These are phyloP conservation scores for Bipolaris oryzae DNA, from an alignment of 2,329 filamentous ascomycete genomes.

Conservation along the genomic window DNA sequence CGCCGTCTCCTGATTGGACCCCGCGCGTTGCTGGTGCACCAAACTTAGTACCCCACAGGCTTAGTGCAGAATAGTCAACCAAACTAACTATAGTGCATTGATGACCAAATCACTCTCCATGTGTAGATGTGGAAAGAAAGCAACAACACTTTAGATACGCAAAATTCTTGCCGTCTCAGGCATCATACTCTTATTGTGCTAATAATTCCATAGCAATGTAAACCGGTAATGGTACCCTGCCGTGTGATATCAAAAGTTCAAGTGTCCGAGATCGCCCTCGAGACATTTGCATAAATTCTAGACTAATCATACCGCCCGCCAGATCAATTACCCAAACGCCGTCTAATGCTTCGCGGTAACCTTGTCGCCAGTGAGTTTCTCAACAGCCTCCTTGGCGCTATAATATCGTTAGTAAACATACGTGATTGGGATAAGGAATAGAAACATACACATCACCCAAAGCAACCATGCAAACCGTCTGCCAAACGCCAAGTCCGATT, in stretches of 20 bases:
- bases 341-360: constrained; percentile 70
- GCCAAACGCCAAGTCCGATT: constrained; percentile 96
- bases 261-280: constrained; percentile 4
- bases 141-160: background rate
- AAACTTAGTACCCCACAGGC: background rate
- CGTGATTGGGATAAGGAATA: background rate
- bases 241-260: background rate
- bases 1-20: constrained; percentile 4
- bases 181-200: constrained; percentile 17
- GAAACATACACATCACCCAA: constrained; percentile 90
- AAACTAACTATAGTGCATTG: background rate
- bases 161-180: constrained; percentile 4
- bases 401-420: constrained; percentile 32
- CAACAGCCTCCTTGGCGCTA: constrained; percentile 69
- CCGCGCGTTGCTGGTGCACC: background rate
- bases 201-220: background rate
- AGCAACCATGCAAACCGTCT: constrained; percentile 99
- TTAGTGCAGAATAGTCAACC: background rate
- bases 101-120: background rate
- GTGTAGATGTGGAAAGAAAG: background rate
- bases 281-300: constrained; percentile 8
- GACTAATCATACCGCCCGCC: constrained; percentile 7
- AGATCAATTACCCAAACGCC: constrained; percentile 27
- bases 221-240: background rate
- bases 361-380: constrained; percentile 67